Conservation (phyloP, 2,329 filamentous ascomycete genomes). For the Fusarium ambrosium region DNA sequence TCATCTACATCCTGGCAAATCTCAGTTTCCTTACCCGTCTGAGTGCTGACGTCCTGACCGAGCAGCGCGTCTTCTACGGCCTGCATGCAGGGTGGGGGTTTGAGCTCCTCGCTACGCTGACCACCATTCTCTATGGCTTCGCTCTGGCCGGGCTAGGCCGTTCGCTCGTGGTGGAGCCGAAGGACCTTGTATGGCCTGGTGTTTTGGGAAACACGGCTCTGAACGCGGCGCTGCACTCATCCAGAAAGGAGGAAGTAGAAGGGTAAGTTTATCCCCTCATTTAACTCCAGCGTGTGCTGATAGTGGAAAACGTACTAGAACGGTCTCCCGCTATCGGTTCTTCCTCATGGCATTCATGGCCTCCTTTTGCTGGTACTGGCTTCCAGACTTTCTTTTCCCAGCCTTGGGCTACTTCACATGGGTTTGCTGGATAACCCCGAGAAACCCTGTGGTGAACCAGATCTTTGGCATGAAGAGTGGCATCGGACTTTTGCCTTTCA, state of each 20-base stretch:
- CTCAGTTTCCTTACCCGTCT: constrained; percentile 59
- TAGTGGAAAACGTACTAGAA: constrained; percentile 34
- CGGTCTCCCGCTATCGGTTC: constrained; percentile 57
- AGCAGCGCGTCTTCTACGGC: constrained; percentile 58
- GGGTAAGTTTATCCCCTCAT: constrained; percentile 14
- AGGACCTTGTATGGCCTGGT: constrained; percentile 66
- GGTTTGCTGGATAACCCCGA: constrained; percentile 63
- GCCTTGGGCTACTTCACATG: constrained; percentile 61
- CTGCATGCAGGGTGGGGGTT: constrained; percentile 62
- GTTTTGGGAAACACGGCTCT: constrained; percentile 64
- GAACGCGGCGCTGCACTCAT: constrained; percentile 57
- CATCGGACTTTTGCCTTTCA: constrained; percentile 56
- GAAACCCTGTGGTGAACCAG: constrained; percentile 61
- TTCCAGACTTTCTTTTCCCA: constrained; percentile 62
- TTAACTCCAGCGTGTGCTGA: neutral
- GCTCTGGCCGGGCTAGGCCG: constrained; percentile 62
- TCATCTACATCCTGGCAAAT: constrained; percentile 70
- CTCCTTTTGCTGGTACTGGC: constrained; percentile 63
- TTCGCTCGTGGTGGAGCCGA: constrained; percentile 60
- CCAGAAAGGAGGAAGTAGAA: constrained; percentile 48
- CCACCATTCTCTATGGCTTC: constrained; percentile 66
- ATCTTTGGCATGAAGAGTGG: constrained; percentile 63
- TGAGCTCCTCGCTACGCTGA: constrained; percentile 62
- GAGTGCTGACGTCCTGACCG: constrained; percentile 52
- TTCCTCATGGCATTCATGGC: constrained; percentile 56